Base-by-base conservation (phyloP, 1,284 basidiomycete genomes). In the Heterobasidion irregulare region DNA sequence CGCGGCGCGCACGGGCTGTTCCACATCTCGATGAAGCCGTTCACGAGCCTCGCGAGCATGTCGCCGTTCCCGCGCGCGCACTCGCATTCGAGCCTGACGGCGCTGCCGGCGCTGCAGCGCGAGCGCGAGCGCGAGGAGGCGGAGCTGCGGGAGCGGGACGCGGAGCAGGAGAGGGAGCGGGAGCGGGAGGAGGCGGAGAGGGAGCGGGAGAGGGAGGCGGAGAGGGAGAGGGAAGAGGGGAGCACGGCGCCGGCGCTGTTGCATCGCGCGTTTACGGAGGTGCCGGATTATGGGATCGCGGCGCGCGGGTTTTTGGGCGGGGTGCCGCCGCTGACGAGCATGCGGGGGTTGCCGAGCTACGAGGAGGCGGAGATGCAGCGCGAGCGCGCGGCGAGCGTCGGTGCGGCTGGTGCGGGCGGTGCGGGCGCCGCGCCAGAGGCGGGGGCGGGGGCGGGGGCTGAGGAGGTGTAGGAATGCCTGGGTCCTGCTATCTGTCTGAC, bases 231-330 rank as follows among this genome's bases (percentile, higher is more conserved):
- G 26, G 26, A 26, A 5, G 26, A 26, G 26, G 59, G 68, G 45
- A 66, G 68, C 55, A 64, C 70, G 55, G 71, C 69, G 26, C 68
- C 70, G 43, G 66, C 71, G 62, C 60, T 81, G 59, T 71, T 84
- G 56, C 80, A 80, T 60, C 76, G 82, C 16, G 78, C 80, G 54
- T 79, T 85, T 58, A 82, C 83, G 48, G 80, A 86, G 67, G 92
- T 96, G 18, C 94, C 94, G 1, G 80, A 87, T 64, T 97, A 98
- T 68, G 79, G 79, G 13, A 79, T 91, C 49, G 90, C 92, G 1
- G 80, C 83, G 56, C 74, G 84, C 12, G 93, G 91, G 7, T 94
- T 94, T 70, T 75, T 94, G 36, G 93, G 92, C 35, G 81, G 82
- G 6, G 86, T 95, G 12, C 86, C 89, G 7, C 94, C 94, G 9